These are phyloP conservation scores for Kandelia obovata DNA, from an alignment of 345 rosid species.

Conservation along the genomic window DNA sequence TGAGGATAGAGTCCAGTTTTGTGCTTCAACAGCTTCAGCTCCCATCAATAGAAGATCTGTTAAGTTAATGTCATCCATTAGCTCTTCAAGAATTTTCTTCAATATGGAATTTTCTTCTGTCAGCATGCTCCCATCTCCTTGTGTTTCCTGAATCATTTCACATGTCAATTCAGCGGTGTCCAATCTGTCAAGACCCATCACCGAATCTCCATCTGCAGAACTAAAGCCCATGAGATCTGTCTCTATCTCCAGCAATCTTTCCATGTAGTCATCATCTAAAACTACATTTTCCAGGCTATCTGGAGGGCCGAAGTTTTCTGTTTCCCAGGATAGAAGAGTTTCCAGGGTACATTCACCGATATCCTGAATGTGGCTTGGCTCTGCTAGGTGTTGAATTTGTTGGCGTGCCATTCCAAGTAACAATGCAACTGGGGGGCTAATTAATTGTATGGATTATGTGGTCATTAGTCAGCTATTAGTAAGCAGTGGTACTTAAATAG, in stretches of 20 bases:
- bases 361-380: conserved; percentile 1
- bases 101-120: neutral
- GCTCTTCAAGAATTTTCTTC: conserved; percentile 10
- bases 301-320: neutral
- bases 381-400: neutral
- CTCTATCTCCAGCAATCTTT: conserved; percentile 22
- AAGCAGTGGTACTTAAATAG: no score
- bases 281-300: neutral
- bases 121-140: neutral
- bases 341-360: conserved; percentile 5
- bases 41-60: conserved; percentile 25
- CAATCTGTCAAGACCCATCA: neutral
- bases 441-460: no score
- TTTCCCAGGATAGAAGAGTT: neutral
- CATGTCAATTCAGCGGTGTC: neutral
- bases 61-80: conserved; percentile 18
- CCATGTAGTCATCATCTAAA: neutral
- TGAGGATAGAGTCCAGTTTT: conserved; percentile 22
- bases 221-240: conserved; percentile 12
- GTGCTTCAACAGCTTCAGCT: conserved; percentile 35
- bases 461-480: no score
- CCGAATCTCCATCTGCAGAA: neutral
- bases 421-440: no score
- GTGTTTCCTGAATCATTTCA: neutral
- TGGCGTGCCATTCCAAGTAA: neutral